Evolutionary conservation across 345 rosid species (phyloP).

Genomic region (Moricandia arvensis): DNA sequence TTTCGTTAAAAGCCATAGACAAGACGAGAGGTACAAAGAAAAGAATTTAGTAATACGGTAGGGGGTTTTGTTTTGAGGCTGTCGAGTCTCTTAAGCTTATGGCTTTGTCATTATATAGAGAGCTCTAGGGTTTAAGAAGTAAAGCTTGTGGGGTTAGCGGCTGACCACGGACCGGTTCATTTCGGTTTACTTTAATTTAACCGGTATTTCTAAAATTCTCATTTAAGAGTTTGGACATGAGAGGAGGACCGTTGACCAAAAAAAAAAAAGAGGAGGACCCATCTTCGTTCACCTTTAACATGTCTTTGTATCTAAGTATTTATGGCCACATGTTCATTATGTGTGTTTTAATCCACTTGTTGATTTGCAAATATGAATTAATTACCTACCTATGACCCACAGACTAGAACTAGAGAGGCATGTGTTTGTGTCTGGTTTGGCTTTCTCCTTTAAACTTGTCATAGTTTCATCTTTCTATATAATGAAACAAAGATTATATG

Average conservation of each 20-base stretch:
- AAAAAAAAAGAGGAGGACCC: too few relatives aligned
- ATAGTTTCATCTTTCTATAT: background rate
- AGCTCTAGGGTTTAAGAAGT: background rate
- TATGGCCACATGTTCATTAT: background rate
- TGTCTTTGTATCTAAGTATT: background rate
- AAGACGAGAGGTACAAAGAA: background rate
- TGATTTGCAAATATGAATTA: background rate
- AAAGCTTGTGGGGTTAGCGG: background rate
- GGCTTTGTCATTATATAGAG: background rate
- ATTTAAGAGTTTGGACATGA: background rate
- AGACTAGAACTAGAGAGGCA: slow-evolving; percentile 9
- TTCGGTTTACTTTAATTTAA: background rate
- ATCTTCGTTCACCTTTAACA: background rate
- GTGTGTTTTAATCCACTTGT: background rate
- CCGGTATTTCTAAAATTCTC: background rate
- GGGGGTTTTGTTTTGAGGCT: background rate
- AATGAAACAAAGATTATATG: background rate
- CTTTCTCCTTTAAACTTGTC: background rate
- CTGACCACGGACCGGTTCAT: background rate
- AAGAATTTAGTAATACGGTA: background rate
- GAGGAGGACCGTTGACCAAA: too few relatives aligned
- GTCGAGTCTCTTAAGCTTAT: background rate
- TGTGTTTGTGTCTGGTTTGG: slow-evolving; percentile 2
- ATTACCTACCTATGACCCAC: background rate
- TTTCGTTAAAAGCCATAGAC: too few relatives aligned